Evolutionary conservation across 1,284 basidiomycete genomes (phyloP), one percentile per base, ranked within the genome.

Genomic region (Golubevia pallescens): DNA sequence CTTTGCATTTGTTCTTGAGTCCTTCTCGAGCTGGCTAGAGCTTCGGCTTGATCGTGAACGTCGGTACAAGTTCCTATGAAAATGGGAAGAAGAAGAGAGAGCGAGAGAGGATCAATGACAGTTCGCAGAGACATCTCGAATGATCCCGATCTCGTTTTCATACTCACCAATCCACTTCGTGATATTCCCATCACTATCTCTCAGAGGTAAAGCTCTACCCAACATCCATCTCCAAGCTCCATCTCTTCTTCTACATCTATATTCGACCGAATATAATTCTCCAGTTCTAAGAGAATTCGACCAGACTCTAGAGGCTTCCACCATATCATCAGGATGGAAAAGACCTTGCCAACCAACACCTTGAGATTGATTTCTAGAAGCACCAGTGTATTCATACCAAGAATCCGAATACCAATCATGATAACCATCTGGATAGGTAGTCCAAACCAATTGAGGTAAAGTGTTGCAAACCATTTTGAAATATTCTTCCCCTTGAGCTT

Each of bases 291-390:
- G 73, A 3, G 80, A 85, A 51, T 84, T 78, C 1, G 71, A 70
- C 85, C 86, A 86, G 3, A 75, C 70, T 19, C 67, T 66, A 48
- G 75, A 68, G 16, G 74, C 69, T 42, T 74, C 71, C 1, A 74
- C 71, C 81, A 86, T 84, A 61, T 86, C 86, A 32, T 86, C 85
- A 61, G 74, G 71, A 60, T 86, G 84, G 73, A 86, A 84, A 10
- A 75, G 70, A 14, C 69, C 73, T 58, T 81, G 77, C 86, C 86
- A 86, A 7, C 83, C 84, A 6, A 82, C 65, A 14, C 84, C 82
- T 1, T 75, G 70, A 8, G 67, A 78, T 61, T 71, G 66, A 56
- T 73, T 71, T 7, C 64, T 68, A n/a, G 70, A 70, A 21, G 77
- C 65, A 3, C 85, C 86, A 7, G 86, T 86, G 68, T 79, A 86